Percentiles rank a stretch among this genome's conserved stretches.
These are phyloP conservation scores for Leptographium wingfieldii DNA, from an alignment of 2,329 filamentous ascomycete genomes.

Conservation along the genomic window DNA sequence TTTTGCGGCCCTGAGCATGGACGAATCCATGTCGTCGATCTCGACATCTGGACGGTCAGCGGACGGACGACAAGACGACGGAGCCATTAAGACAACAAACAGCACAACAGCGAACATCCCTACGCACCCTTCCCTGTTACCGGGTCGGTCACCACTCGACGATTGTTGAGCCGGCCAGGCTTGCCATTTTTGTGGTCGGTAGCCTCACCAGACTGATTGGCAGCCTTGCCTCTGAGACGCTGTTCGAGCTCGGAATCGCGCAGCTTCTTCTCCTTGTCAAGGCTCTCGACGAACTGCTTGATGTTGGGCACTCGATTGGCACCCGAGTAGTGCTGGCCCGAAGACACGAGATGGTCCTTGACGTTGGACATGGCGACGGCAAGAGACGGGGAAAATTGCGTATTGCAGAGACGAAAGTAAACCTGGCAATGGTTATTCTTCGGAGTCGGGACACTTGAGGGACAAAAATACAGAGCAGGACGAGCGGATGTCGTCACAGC, in stretches of 20 bases:
- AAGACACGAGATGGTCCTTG: constrained; percentile 28
- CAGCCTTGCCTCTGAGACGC: constrained; percentile 15
- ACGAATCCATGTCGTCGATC: constrained; percentile 58
- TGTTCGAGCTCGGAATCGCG: constrained; percentile 62
- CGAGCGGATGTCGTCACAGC: too few species aligned
- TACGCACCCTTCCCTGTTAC: constrained; percentile 54
- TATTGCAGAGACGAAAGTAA: too few species aligned
- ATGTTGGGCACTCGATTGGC: constrained; percentile 79
- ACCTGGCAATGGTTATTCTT: too few species aligned
- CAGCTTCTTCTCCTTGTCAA: constrained; percentile 68
- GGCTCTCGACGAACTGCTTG: constrained; percentile 63
- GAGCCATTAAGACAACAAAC: too few species aligned
- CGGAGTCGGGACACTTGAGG: too few species aligned
- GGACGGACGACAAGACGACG: not conserved
- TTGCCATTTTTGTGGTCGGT: not conserved
- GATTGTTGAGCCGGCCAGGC: constrained; percentile 26
- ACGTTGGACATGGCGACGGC: constrained; percentile 13
- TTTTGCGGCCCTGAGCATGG: constrained; percentile 54
- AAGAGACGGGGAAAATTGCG: too few species aligned
- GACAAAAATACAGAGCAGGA: too few species aligned
- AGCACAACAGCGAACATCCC: too few species aligned
- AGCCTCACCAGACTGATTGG: constrained; percentile 6
- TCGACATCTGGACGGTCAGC: constrained; percentile 44
- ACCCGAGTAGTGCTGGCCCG: constrained; percentile 65
- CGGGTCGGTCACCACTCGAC: constrained; percentile 73